Evolutionary conservation across 2,329 filamentous ascomycete genomes (phyloP), one percentile per base, ranked within the genome.

Genomic region (Neonectria neomacrospora): DNA sequence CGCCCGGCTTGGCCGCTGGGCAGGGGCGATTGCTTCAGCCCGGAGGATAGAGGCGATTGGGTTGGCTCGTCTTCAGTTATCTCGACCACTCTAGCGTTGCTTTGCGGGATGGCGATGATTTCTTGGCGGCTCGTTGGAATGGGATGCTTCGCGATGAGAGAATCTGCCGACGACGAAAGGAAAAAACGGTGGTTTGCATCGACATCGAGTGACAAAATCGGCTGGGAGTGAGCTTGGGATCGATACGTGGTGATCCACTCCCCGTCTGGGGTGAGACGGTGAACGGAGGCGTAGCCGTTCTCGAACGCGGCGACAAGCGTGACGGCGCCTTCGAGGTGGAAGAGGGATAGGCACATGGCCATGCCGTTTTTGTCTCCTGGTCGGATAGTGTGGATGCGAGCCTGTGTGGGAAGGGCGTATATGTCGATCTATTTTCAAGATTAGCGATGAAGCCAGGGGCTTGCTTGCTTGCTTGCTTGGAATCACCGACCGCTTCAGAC

Each of bases 111-210:
- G 23, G 67, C 57, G 14, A 71, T 58, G n/a, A 69, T 48, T 39
- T 75, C 71, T 54, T 75, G 76, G 23, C 54, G 70, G 5, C 67
- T 57, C 0, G 59, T 65, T 2, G 86, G 85, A 26, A 96, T 82
- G 0, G 89, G 87, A 74, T 97, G 93, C 72, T 91, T 93, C 23
- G 88, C 90, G 54, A 98, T 82, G 20, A 91, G 77, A 2, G 92
- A 88, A 78, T 98, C 95, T 5, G 94, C 94, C 9, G 91, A 88
- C 1, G 93, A 96, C 0, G 94, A 94, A 67, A 94, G 82, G 73
- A 94, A 96, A 66, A 82, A 89, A 12, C 82, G 82, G 12, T 79
- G 78, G 8, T 72, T 72, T 0, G 83, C 81, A 1, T 83, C 78
- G 6, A 90, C 76, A 63, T 88, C 86, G 3, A 95, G 80, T 0